Conservation (phyloP, 768 basidiomycete genomes). For the Wakefieldia striispora region DNA sequence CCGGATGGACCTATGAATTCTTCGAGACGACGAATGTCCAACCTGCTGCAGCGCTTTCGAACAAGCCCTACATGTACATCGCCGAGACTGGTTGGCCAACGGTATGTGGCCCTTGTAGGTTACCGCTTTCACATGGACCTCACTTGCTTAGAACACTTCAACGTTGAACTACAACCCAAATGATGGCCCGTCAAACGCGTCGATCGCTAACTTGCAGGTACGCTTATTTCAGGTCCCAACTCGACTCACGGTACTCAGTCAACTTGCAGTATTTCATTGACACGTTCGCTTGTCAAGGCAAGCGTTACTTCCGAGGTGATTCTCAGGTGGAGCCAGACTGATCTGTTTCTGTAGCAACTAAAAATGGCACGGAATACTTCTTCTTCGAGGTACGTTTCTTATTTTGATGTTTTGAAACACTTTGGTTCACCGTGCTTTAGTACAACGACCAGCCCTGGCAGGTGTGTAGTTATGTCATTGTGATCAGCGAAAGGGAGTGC, state of each 20-base stretch:
- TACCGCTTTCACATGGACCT: background rate
- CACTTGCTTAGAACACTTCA: slow-evolving; percentile 50
- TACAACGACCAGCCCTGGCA: slow-evolving; percentile 84
- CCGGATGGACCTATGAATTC: slow-evolving; percentile 80
- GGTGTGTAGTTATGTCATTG: slow-evolving; percentile 34
- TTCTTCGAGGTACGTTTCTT: slow-evolving; percentile 65
- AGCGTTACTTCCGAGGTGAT: slow-evolving; percentile 2
- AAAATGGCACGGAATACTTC: slow-evolving; percentile 82
- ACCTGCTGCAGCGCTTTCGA: slow-evolving; percentile 54
- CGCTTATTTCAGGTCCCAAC: background rate
- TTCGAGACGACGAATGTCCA: slow-evolving; percentile 67
- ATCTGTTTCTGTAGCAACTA: slow-evolving; percentile 51
- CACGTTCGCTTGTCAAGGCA: slow-evolving; percentile 69
- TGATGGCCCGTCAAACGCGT: slow-evolving; percentile 70
- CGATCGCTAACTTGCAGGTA: slow-evolving; percentile 58
- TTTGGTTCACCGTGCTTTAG: slow-evolving; percentile 30
- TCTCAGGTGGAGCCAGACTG: background rate
- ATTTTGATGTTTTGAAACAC: background rate
- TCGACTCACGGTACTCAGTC: slow-evolving; percentile 5
- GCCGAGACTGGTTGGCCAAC: slow-evolving; percentile 94
- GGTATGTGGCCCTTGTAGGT: slow-evolving; percentile 36
- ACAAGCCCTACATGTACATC: slow-evolving; percentile 81
- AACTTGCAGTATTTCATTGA: slow-evolving; percentile 70
- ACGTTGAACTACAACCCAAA: slow-evolving; percentile 50
- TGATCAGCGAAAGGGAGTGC: background rate